These are phyloP conservation scores for Karstenula rhodostoma DNA, from an alignment of 2,329 filamentous ascomycete species.

Conservation along the genomic window DNA sequence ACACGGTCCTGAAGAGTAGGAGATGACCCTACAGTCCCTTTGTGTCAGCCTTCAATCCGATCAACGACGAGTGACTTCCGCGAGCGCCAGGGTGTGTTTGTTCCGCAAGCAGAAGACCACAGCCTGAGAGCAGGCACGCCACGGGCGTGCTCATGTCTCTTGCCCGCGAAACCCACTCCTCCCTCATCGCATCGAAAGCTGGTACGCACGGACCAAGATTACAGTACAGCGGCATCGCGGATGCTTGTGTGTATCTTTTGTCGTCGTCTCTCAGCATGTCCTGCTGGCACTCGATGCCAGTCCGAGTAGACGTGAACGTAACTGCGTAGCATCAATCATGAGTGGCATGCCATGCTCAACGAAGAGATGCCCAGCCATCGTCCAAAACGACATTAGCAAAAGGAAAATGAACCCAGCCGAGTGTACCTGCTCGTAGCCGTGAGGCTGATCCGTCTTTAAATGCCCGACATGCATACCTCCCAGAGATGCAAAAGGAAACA, in stretches of 20 bases:
- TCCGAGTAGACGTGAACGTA: conserved; percentile 42
- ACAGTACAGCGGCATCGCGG: conserved; percentile 49
- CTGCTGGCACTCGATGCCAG: conserved; percentile 52
- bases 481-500: conserved; percentile 53
- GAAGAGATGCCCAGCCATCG: conserved; percentile 45
- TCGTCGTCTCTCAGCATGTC: conserved; percentile 48
- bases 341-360: conserved; percentile 50
- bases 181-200: conserved; percentile 25
- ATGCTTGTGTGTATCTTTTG: conserved; percentile 50
- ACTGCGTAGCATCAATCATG: conserved; percentile 41
- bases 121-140: conserved; percentile 39
- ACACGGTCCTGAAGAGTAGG: conserved; percentile 61
- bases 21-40: conserved; percentile 60
- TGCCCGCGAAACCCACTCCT: conserved; percentile 23
- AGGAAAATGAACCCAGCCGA: conserved; percentile 44
- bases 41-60: conserved; percentile 21
- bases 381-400: conserved; percentile 52
- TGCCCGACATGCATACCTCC: conserved; percentile 56
- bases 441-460: conserved; percentile 54
- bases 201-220: conserved; percentile 41
- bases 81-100: conserved; percentile 38
- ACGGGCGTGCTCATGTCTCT: conserved; percentile 43
- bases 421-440: conserved; percentile 53
- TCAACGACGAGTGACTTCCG: conserved; percentile 45
- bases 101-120: conserved; percentile 51